Percentiles rank a stretch among this genome's conserved stretches.
Evolutionary conservation across 2,329 filamentous ascomycete genomes (phyloP).

Genomic region (Metarhizium guizhouense): DNA sequence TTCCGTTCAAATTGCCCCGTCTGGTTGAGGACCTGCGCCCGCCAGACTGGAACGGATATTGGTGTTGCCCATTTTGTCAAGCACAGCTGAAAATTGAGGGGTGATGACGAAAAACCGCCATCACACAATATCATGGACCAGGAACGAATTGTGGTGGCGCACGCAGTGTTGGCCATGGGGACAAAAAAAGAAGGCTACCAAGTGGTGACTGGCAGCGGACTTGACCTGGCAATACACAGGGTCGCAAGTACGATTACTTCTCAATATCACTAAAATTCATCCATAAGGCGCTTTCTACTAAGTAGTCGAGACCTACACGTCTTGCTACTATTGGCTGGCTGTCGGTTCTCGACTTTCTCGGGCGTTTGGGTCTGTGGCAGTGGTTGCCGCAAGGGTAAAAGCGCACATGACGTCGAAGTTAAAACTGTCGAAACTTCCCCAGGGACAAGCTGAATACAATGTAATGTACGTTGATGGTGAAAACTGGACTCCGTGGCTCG

Average conservation of each 20-base stretch:
- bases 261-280: neutral
- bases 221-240: neutral
- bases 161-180: neutral
- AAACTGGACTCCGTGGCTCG: neutral
- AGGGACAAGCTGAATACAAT: too few relatives aligned
- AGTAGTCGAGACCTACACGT: neutral
- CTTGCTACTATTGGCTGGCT: too few relatives aligned
- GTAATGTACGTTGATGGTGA: too few relatives aligned
- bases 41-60: neutral
- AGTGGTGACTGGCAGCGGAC: neutral
- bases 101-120: neutral
- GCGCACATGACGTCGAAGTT: too few relatives aligned
- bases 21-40: neutral
- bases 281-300: neutral
- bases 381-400: neutral
- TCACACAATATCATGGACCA: neutral
- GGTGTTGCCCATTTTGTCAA: neutral
- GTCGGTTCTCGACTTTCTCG: neutral
- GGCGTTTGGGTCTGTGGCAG: neutral
- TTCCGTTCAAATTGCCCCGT: too few relatives aligned
- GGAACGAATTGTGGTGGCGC: conserved; percentile 1
- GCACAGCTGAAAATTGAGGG: neutral
- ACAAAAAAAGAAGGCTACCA: too few relatives aligned
- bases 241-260: neutral
- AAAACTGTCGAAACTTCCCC: too few relatives aligned